Evolutionary conservation across 345 rosid species (phyloP), one percentile per base, ranked within the genome.

Genomic region (Sisymbrium irio): DNA sequence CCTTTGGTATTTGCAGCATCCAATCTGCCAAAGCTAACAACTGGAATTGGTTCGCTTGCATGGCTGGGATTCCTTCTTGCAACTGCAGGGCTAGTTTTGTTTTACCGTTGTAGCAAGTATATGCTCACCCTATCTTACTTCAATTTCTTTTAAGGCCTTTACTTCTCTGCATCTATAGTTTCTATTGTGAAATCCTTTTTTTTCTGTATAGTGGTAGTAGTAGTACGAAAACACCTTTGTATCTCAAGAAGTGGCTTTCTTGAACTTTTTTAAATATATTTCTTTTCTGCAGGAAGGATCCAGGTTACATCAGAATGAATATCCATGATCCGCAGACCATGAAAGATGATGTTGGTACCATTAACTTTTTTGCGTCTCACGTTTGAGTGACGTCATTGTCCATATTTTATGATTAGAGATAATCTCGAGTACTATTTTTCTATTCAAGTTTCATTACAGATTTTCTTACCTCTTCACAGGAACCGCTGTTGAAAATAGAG

Each of bases 71-170:
- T 88, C 73, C 73, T 92, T 73, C 86, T 90, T 46, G 92, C 97
- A 57, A 83, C 83, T 51, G 79, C 81, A 42, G 97, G 97, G 62
- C 82, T 95, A 59, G 82, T 92, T 65, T 67, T 88, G 89, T 80
- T 95, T 78, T 89, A 92, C 79, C 83, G 93, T 73, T 95, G 99
- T 78, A 87, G 97, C 89, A 89, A 96, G 99, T 95, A 87, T 73
- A 51, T 65, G 18, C 20, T 9, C 55, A 56, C 40, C 39, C 39
- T 55, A 55, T 54, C 60, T 55, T 30, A n/a, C 60, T 30, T 55
- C 3, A 30, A 8, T 55, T 30, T 56, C 7, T 56, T 55, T 11
- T 45, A 56, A 54, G 39, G 39, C 71, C 71, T 55, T 44, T 33
- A 65, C 49, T 73, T 73, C 35, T 51, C 32, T 40, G 53, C 60